These are phyloP conservation scores for Microbotryum violaceum DNA, from an alignment of 1,284 basidiomycete species.

Conservation along the genomic window DNA sequence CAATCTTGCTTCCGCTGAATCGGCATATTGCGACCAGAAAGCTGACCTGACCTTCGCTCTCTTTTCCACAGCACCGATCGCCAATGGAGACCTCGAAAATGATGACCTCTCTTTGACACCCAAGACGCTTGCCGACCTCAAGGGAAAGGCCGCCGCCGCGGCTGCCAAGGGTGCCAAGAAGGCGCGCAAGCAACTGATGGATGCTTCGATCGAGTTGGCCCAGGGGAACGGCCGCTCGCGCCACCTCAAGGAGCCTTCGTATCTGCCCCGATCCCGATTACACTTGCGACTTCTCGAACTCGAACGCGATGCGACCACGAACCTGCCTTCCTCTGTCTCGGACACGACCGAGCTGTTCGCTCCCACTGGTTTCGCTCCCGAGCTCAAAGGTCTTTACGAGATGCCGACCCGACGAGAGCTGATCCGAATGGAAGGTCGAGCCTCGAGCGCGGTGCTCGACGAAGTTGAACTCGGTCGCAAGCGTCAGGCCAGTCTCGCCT, in stretches of 20 bases:
- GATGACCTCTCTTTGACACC: constrained; percentile 25
- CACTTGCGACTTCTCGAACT: constrained; percentile 32
- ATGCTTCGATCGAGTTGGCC: constrained; percentile 24
- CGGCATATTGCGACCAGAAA: no score
- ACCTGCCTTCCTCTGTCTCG: constrained; percentile 7
- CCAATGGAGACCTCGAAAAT: constrained; percentile 8
- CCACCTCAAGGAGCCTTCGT: constrained; percentile 29
- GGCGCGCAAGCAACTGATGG: constrained; percentile 14
- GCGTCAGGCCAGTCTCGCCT: background rate
- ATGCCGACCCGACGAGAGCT: constrained; percentile 26
- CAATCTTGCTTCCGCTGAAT: no score
- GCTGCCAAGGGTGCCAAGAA: constrained; percentile 9
- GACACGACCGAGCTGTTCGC: constrained; percentile 15
- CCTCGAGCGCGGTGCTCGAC: background rate
- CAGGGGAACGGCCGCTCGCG: constrained; percentile 18
- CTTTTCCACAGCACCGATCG: background rate
- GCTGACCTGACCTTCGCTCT: background rate
- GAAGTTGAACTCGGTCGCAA: constrained; percentile 21
- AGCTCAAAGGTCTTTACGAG: constrained; percentile 21
- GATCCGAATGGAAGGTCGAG: constrained; percentile 19
- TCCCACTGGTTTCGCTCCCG: constrained; percentile 15
- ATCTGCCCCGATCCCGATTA: constrained; percentile 30
- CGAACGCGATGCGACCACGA: constrained; percentile 5
- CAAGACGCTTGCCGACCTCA: constrained; percentile 21
- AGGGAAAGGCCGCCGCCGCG: constrained; percentile 6